Base-by-base conservation (phyloP, 2,329 filamentous ascomycete species). In the Xylariomycetidae sp. region DNA sequence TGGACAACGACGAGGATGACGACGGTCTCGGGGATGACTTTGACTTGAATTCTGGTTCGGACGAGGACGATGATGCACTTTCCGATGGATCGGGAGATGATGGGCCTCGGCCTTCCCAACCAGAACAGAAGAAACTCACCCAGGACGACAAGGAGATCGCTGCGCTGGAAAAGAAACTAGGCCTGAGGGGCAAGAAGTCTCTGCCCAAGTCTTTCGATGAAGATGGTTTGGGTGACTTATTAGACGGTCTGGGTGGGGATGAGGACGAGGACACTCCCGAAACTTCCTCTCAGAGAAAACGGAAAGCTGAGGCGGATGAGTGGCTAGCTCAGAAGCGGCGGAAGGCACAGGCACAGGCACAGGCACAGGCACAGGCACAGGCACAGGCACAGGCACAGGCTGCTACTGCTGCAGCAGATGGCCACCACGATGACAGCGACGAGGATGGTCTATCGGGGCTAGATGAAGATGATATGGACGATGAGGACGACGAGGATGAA, bases 61-160 rank as follows among this genome's bases (percentile, higher is more conserved):
- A 55, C 22, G 56, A 61, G 5, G 19, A 25, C 10, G 56, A 59
- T 10, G 49, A 53, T 15, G 49, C 53, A 4, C 39, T 43, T 3
- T n/a, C n/a, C 14, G 36, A 40, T n/a, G 23, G 19, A 32, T 40
- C 31, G n/a, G 26, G 29, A 32, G 25, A 43, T 40, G 27, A 35
- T 37, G 20, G 34, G 10, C 16, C 32, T 29, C 7, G 18, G 35
- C 14, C 35, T n/a, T 57, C 63, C 5, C 61, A 55, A 29, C 44
- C 44, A 14, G 54, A 78, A n/a, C 76, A 71, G 51, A 72, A 80
- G 4, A 77, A 74, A 46, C 64, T 95, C 4, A 79, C 76, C 1
- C 70, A 85, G 40, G 90, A 98, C 38, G 88, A 96, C 51, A 85
- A 79, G 2, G 87, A 95, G 48, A 96, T 98, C 47, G 81, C 82